Evolutionary conservation across 345 rosid genomes (phyloP), one percentile per base, ranked within the genome.

Genomic region (Lepidium aucheri): DNA sequence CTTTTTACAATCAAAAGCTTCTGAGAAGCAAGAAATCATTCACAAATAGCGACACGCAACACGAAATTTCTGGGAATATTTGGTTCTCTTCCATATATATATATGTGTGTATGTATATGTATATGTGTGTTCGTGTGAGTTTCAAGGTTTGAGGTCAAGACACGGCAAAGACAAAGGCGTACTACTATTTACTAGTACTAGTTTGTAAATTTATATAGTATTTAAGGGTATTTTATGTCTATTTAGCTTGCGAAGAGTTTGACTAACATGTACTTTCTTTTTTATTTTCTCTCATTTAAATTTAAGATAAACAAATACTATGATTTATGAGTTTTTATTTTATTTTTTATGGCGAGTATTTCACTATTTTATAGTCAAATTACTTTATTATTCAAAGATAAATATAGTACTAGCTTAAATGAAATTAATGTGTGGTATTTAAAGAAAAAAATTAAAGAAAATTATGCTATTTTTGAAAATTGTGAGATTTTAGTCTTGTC

Each of bases 81-180:
- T 56, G 34, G 53, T 53, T 40, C 54, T 63, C 54, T 43, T 3
- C 5, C n/a, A n/a, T n/a, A n/a, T n/a, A n/a, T n/a, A n/a, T n/a
- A n/a, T n/a, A n/a, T n/a, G n/a, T n/a, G n/a, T n/a, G n/a, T n/a
- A 57, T 67, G 20, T 55, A 56, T 8, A 43, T 5, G 7, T 20
- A 35, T 1, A 41, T 38, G 24, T 66, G 43, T 60, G 44, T 5
- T 43, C 60, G 49, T 60, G 38, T 44, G 51, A 16, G 41, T 14
- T 61, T n/a, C 8, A 42, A 69, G 76, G 76, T 67, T 73, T 73
- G 53, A 67, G 68, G 77, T 74, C 77, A 67, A 74, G 45, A 74
- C 77, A 74, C 77, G 77, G 77, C 77, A 74, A 67, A 73, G 72
- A 73, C 50, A 33, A 58, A 34, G 67, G 49, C 33, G 67, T 73